Evolutionary conservation across 768 basidiomycete genomes (phyloP).

Genomic region (Pisolithus marmoratus): DNA sequence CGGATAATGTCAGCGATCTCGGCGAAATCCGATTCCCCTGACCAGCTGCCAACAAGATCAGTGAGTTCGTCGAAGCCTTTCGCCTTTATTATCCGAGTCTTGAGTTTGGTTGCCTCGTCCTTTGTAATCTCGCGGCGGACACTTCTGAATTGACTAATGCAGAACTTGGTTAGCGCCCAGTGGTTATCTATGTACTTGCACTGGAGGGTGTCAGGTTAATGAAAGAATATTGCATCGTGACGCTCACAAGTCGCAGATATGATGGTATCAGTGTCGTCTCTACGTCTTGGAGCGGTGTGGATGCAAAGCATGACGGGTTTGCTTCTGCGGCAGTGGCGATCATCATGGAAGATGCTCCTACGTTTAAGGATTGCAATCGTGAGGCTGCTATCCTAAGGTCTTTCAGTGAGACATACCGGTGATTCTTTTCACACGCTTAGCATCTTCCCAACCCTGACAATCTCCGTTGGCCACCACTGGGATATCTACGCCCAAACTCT

Average conservation of each 20-base stretch:
- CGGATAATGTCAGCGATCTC: slow-evolving; percentile 47
- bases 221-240: background rate
- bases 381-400: background rate
- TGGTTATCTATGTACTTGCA: slow-evolving; percentile 71
- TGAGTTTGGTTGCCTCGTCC: slow-evolving; percentile 50
- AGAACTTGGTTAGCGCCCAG: slow-evolving; percentile 86
- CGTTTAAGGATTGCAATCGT: background rate
- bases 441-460: slow-evolving; percentile 74
- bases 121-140: slow-evolving; percentile 51
- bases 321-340: slow-evolving; percentile 92
- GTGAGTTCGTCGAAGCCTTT: slow-evolving; percentile 57
- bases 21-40: slow-evolving; percentile 57
- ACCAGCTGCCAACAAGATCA: slow-evolving; percentile 46
- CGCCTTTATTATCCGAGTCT: slow-evolving; percentile 48
- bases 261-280: slow-evolving; percentile 64
- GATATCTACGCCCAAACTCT: slow-evolving; percentile 65
- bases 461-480: slow-evolving; percentile 95
- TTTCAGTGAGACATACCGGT: slow-evolving; percentile 51
- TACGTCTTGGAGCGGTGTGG: slow-evolving; percentile 62
- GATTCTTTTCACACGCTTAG: slow-evolving; percentile 60
- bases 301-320: slow-evolving; percentile 85
- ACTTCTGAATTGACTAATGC: slow-evolving; percentile 76
- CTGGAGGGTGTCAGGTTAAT: slow-evolving; percentile 31
- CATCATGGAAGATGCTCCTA: slow-evolving; percentile 90
- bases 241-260: slow-evolving; percentile 67